Evolutionary conservation across 2,329 filamentous ascomycete genomes (phyloP).

Genomic region (Thyridium curvatum): DNA sequence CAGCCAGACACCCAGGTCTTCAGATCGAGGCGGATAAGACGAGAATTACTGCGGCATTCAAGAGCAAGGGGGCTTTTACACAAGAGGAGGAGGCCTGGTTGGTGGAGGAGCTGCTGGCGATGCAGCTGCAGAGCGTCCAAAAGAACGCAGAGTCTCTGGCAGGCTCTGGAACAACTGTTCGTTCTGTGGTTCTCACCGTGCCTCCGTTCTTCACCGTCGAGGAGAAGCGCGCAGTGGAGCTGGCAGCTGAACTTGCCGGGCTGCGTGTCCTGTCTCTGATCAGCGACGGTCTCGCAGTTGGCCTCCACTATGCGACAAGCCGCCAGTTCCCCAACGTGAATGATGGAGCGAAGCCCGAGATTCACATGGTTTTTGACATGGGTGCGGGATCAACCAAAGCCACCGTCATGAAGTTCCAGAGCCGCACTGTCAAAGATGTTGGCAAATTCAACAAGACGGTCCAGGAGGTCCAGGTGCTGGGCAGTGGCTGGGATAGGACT

Average conservation of each 20-base stretch:
- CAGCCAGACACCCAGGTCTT: constrained; percentile 70
- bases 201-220: constrained; percentile 86
- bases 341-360: constrained; percentile 79
- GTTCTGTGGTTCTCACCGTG: constrained; percentile 81
- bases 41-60: constrained; percentile 72
- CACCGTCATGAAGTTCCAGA: constrained; percentile 84
- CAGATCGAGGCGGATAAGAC: constrained; percentile 54
- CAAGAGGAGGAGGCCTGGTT: constrained; percentile 61
- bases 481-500: constrained; percentile 80
- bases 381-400: constrained; percentile 91
- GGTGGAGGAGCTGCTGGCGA: constrained; percentile 90
- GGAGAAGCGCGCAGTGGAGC: constrained; percentile 79
- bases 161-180: constrained; percentile 66
- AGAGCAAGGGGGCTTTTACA: constrained; percentile 60
- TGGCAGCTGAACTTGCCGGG: constrained; percentile 82
- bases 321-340: constrained; percentile 81
- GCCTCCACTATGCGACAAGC: constrained; percentile 88
- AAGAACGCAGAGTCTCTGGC: constrained; percentile 82
- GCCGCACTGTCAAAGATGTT: constrained; percentile 80
- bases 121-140: constrained; percentile 90
- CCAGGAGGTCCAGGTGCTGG: constrained; percentile 87
- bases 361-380: constrained; percentile 96
- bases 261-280: constrained; percentile 79
- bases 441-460: constrained; percentile 95
- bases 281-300: constrained; percentile 86